A percentile compares a stretch with the other conserved stretches of the same genome.
phyloP scores from a whole-genome alignment of 352 stramenopile genomes.

The Phytophthora ohioensis region DNA sequence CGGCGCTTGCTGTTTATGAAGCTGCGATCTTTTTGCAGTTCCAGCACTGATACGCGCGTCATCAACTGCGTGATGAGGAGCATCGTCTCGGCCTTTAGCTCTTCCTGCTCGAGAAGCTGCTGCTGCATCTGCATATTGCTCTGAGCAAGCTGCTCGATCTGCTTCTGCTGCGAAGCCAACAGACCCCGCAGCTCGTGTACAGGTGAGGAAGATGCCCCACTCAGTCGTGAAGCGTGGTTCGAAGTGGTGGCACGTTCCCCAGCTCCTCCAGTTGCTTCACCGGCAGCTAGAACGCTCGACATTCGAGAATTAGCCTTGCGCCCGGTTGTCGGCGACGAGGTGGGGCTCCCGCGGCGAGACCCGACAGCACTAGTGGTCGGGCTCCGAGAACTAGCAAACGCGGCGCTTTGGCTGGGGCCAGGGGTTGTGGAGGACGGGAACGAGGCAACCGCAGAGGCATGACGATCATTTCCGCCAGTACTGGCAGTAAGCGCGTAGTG shows the following conservation, averaged over 20 bases:
- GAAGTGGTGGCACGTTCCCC: slow-evolving; percentile 40
- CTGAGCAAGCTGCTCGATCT: slow-evolving; percentile 78
- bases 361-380: slow-evolving; percentile 21
- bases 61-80: slow-evolving; percentile 87
- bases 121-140: slow-evolving; percentile 86
- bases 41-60: slow-evolving; percentile 83
- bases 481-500: slow-evolving; percentile 30
- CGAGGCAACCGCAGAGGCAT: slow-evolving; percentile 20
- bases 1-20: slow-evolving; percentile 39
- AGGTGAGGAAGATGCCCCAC: slow-evolving; percentile 42
- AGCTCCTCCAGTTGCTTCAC: slow-evolving; percentile 45
- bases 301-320: slow-evolving; percentile 22
- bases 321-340: slow-evolving; percentile 19
- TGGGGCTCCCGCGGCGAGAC: slow-evolving; percentile 19
- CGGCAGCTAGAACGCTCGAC: slow-evolving; percentile 38
- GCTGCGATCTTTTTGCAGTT: slow-evolving; percentile 59
- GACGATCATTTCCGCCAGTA: slow-evolving; percentile 4
- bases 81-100: slow-evolving; percentile 87
- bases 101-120: slow-evolving; percentile 81
- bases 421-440: slow-evolving; percentile 15
- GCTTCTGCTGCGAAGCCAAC: slow-evolving; percentile 65
- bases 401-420: slow-evolving; percentile 15
- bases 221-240: slow-evolving; percentile 29
- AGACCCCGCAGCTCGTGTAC: slow-evolving; percentile 65
- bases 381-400: slow-evolving; percentile 17